Conservation (phyloP, 805 yeast species). For the Candida dajiaensis region DNA sequence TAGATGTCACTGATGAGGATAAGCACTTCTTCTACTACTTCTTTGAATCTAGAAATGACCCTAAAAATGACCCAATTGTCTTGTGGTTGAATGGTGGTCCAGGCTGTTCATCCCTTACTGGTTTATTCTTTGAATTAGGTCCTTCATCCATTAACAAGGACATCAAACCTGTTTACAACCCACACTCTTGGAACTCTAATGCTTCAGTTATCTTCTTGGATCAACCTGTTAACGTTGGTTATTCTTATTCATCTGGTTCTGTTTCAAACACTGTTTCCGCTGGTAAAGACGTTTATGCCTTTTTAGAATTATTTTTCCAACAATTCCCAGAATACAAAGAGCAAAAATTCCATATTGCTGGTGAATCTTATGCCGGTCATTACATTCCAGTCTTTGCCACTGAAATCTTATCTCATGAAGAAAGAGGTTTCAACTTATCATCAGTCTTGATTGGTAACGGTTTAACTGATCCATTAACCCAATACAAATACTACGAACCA, state of each 20-base stretch:
- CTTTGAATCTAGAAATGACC: conserved; percentile 85
- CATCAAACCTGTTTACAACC: conserved; percentile 61
- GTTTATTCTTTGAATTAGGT: conserved; percentile 81
- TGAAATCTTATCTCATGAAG: conserved; percentile 66
- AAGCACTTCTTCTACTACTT: conserved; percentile 84
- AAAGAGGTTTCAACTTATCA: conserved; percentile 56
- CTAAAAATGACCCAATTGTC: conserved; percentile 76
- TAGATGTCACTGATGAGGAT: conserved; percentile 77
- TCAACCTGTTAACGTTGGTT: conserved; percentile 86
- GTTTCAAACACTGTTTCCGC: conserved; percentile 77
- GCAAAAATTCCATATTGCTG: conserved; percentile 78
- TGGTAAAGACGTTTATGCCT: conserved; percentile 75
- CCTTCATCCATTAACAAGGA: conserved; percentile 64
- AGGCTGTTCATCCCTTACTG: conserved; percentile 87
- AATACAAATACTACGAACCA: conserved; percentile 74
- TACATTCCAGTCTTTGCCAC: conserved; percentile 86
- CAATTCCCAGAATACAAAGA: conserved; percentile 55
- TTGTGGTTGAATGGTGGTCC: conserved; percentile 96
- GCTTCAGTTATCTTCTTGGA: conserved; percentile 84
- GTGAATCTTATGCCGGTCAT: conserved; percentile 93
- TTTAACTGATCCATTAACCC: conserved; percentile 77
- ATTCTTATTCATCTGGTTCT: conserved; percentile 55
- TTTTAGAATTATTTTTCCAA: conserved; percentile 72
- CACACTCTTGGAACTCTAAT: conserved; percentile 77
- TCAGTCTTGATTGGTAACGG: conserved; percentile 90